Percentiles rank a stretch among this genome's conserved stretches.
Conservation (phyloP, 164 flowering plant genomes). For the Buxus sempervirens region DNA sequence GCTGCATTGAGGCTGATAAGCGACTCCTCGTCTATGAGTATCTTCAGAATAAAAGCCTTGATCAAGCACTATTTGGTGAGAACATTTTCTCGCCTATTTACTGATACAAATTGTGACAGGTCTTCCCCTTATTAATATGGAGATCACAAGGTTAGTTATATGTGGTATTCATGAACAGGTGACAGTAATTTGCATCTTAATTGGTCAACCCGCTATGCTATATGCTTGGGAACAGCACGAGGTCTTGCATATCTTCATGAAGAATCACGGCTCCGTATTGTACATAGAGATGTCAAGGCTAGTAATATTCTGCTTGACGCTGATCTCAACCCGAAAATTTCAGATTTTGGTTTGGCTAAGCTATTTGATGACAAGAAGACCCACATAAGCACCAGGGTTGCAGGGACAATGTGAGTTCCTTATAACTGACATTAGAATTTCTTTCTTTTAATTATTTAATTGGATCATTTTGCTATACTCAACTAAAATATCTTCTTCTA, state of each 20-base stretch:
- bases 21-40: constrained; percentile 77
- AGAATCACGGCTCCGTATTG: constrained; percentile 60
- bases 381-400: constrained; percentile 62
- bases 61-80: constrained; percentile 69
- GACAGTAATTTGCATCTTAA: constrained; percentile 34
- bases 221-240: constrained; percentile 73
- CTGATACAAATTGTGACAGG: background rate
- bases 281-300: constrained; percentile 83
- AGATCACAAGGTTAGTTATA: constrained; percentile 3
- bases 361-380: constrained; percentile 60
- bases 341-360: constrained; percentile 72
- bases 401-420: constrained; percentile 56
- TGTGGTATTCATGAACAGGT: constrained; percentile 30
- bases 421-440: background rate
- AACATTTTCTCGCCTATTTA: background rate
- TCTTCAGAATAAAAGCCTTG: constrained; percentile 70
- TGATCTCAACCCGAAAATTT: constrained; percentile 56
- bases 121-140: background rate
- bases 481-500: no score
- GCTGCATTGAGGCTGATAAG: constrained; percentile 67
- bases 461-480: no score
- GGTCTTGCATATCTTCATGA: constrained; percentile 82
- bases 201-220: constrained; percentile 54
- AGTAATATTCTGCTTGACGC: constrained; percentile 71
- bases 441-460: background rate